Conservation (phyloP, 768 basidiomycete genomes). For the Pisolithus tinctorius region DNA sequence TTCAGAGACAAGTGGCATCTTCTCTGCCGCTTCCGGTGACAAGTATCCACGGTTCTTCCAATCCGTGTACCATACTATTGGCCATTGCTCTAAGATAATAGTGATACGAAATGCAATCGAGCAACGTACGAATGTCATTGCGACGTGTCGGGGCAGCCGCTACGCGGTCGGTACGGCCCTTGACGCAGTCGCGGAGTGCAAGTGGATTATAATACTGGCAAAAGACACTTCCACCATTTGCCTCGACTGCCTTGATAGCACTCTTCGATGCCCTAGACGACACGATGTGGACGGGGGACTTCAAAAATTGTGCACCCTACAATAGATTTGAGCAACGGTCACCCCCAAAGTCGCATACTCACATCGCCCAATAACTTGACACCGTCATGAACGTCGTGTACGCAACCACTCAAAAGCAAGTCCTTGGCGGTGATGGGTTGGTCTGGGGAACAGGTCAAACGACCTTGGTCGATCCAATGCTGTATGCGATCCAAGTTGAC, state of each 20-base stretch:
- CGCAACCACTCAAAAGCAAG: conserved; percentile 76
- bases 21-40: conserved; percentile 49
- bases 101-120: neutral
- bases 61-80: conserved; percentile 70
- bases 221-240: conserved; percentile 72
- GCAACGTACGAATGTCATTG: conserved; percentile 68
- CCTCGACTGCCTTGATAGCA: conserved; percentile 82
- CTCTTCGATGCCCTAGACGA: conserved; percentile 82
- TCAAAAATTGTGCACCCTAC: conserved; percentile 63
- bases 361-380: conserved; percentile 88
- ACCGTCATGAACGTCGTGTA: conserved; percentile 86
- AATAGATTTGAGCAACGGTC: conserved; percentile 1
- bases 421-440: conserved; percentile 85
- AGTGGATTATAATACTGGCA: conserved; percentile 91
- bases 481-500: conserved; percentile 86
- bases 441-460: conserved; percentile 68
- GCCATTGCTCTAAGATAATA: conserved; percentile 1
- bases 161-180: conserved; percentile 61
- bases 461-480: conserved; percentile 83
- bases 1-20: conserved; percentile 59
- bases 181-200: conserved; percentile 72
- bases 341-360: conserved; percentile 18
- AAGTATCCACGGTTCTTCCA: conserved; percentile 72
- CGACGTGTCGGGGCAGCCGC: conserved; percentile 81
- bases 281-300: conserved; percentile 67